Evolutionary conservation across 768 basidiomycete species (phyloP).

Genomic region (Mycena crocata): DNA sequence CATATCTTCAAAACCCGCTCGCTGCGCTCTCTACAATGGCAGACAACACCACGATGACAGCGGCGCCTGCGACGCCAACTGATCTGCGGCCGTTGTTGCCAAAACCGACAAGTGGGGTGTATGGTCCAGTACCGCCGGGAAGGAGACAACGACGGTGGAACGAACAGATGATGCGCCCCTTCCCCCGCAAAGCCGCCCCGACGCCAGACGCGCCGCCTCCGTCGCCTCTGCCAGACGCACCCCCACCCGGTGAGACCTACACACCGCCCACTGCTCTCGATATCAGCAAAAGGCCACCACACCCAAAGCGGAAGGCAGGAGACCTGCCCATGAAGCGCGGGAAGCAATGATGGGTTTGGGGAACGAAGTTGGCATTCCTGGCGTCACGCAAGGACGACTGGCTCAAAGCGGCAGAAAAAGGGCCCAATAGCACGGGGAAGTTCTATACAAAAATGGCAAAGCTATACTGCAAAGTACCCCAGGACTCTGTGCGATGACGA

Average conservation of each 20-base stretch:
- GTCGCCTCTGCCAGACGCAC: no score
- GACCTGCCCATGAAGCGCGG: background rate
- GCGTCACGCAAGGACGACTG: background rate
- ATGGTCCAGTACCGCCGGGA: no score
- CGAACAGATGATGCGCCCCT: no score
- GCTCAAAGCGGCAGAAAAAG: background rate
- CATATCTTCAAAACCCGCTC: no score
- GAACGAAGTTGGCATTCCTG: conserved; percentile 1
- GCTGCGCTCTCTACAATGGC: no score
- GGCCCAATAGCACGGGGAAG: background rate
- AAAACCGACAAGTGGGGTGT: no score
- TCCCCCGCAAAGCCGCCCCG: no score
- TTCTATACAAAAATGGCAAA: conserved; percentile 4
- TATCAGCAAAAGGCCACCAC: background rate
- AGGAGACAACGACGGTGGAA: no score
- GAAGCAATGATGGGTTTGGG: background rate
- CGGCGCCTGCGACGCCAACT: no score
- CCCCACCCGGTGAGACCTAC: background rate
- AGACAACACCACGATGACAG: no score
- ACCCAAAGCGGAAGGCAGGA: background rate
- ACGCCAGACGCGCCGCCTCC: no score
- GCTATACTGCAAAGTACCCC: background rate
- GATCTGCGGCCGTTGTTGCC: no score
- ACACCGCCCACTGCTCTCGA: background rate
- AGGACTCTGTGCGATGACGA: background rate